These are phyloP conservation scores for Macroventuria anomochaeta DNA, from an alignment of 2,329 filamentous ascomycete species.

Conservation along the genomic window DNA sequence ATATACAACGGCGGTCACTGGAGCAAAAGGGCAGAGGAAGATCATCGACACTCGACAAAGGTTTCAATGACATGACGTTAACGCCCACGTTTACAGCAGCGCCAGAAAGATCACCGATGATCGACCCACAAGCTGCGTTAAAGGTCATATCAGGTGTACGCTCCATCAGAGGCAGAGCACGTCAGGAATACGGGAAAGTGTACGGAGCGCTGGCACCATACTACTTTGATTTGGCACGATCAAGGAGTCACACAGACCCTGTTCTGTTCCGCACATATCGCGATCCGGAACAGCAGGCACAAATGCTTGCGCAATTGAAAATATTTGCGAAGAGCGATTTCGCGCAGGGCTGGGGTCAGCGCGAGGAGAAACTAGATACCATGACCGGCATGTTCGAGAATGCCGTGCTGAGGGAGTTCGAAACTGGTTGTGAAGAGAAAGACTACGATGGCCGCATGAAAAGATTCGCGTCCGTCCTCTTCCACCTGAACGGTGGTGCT, in stretches of 20 bases:
- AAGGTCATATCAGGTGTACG: conserved; percentile 72
- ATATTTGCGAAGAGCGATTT: conserved; percentile 82
- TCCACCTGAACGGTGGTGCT: conserved; percentile 78
- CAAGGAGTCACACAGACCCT: conserved; percentile 77
- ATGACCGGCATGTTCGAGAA: conserved; percentile 88
- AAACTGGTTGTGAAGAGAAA: conserved; percentile 86
- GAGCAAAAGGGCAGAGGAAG: conserved; percentile 40
- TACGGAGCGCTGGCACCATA: conserved; percentile 89
- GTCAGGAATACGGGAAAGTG: conserved; percentile 88
- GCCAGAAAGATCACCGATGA: conserved; percentile 34
- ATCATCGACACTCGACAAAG: conserved; percentile 61
- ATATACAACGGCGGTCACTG: conserved; percentile 56
- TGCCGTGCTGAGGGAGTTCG: conserved; percentile 88
- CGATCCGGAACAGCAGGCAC: conserved; percentile 88
- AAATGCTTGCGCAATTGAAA: conserved; percentile 82
- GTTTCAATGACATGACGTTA: conserved; percentile 80
- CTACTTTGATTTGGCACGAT: conserved; percentile 79
- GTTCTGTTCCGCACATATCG: conserved; percentile 85
- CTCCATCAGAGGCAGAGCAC: conserved; percentile 83
- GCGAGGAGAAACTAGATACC: conserved; percentile 73
- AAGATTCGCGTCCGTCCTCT: conserved; percentile 85
- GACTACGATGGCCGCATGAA: conserved; percentile 90
- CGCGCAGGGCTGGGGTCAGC: conserved; percentile 72
- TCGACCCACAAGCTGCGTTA: conserved; percentile 69
- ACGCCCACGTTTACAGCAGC: conserved; percentile 39